A percentile compares a stretch with the other conserved stretches of the same genome.
Conservation (phyloP, 495 filamentous ascomycete genomes). For the Neurospora tetrasperma region DNA sequence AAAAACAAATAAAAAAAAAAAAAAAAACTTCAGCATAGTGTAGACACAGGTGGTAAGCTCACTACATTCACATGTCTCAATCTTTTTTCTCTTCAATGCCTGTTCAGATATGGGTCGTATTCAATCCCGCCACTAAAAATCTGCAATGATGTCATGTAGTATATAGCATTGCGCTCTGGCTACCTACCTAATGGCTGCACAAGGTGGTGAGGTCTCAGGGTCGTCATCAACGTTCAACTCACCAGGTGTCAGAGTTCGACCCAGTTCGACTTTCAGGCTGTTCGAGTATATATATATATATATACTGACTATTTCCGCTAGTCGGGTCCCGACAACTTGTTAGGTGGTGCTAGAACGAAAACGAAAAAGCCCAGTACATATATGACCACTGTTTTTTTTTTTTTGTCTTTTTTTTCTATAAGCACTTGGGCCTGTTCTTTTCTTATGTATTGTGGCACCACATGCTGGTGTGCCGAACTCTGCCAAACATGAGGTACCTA, state of each 20-base stretch:
- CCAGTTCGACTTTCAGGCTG: not conserved
- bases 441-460: too few relatives aligned
- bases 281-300: not conserved
- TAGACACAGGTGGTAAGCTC: not conserved
- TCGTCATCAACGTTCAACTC: not conserved
- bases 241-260: not conserved
- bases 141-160: not conserved
- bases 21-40: not conserved
- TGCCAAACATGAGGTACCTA: too few relatives aligned
- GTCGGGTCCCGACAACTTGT: conserved; percentile 48
- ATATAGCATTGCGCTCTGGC: not conserved
- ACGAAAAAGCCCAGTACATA: too few relatives aligned
- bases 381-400: too few relatives aligned
- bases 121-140: not conserved
- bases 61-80: not conserved
- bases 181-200: not conserved
- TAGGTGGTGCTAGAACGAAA: too few relatives aligned
- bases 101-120: not conserved
- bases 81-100: not conserved
- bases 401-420: too few relatives aligned
- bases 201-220: not conserved
- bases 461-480: too few relatives aligned
- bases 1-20: not conserved
- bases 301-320: conserved; percentile 21
- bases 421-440: too few relatives aligned